These are phyloP conservation scores for Salvia hispanica DNA, from an alignment of 257 asterid genomes.

Conservation along the genomic window DNA sequence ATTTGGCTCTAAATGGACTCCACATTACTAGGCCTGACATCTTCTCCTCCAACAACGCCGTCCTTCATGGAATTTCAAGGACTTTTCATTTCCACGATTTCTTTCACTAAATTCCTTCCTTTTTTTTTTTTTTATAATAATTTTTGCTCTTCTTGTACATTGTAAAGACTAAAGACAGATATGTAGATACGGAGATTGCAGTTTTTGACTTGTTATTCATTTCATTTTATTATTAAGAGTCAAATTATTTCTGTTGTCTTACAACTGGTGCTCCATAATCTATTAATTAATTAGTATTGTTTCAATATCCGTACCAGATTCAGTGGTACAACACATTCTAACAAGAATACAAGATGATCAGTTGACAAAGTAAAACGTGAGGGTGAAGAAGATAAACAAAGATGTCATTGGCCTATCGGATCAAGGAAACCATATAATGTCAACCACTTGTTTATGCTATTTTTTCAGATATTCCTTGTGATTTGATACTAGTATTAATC, in stretches of 20 bases:
- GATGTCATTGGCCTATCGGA: neutral
- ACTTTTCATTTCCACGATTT: conserved; percentile 41
- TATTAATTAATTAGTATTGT: no score
- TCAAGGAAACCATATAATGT: neutral
- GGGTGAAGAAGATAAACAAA: neutral
- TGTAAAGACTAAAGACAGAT: neutral
- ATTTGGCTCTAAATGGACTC: conserved; percentile 48
- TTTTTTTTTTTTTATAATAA: neutral
- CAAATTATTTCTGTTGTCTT: no score
- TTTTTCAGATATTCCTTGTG: neutral
- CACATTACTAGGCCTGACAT: conserved; percentile 51
- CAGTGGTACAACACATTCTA: no score
- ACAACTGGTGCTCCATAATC: no score
- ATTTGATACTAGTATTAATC: neutral
- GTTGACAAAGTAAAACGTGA: neutral
- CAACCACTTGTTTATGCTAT: neutral
- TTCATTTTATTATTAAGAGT: no score
- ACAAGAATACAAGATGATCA: neutral
- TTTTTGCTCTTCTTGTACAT: neutral
- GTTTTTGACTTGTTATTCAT: neutral
- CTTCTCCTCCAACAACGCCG: conserved; percentile 40
- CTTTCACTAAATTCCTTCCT: conserved; percentile 15
- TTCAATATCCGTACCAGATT: no score
- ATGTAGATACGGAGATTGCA: neutral
- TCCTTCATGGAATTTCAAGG: conserved; percentile 62